A percentile compares a stretch with the other conserved stretches of the same genome.
Evolutionary conservation across 345 rosid genomes (phyloP).

Genomic region (Citrus reticulata): DNA sequence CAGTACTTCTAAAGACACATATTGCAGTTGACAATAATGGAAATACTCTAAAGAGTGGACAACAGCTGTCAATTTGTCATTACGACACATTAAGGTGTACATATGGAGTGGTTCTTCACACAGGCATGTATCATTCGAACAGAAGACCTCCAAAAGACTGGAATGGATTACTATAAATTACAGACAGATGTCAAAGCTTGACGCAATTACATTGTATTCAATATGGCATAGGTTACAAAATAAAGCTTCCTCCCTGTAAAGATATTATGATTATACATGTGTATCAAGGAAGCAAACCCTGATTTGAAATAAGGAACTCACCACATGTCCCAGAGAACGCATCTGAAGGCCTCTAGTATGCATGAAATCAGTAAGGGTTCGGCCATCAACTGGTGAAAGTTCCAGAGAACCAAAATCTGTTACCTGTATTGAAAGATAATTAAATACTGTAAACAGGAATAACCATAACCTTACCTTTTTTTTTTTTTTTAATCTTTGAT

Average conservation of each 20-base stretch:
- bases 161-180: background rate
- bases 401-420: slow-evolving; percentile 99
- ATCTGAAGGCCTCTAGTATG: slow-evolving; percentile 98
- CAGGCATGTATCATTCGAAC: background rate
- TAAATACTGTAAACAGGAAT: slow-evolving; percentile 11
- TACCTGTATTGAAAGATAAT: slow-evolving; percentile 51
- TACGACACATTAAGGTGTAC: background rate
- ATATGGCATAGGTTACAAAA: background rate
- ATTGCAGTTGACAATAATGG: background rate
- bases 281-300: slow-evolving; percentile 8
- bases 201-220: background rate
- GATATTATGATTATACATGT: background rate
- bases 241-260: background rate
- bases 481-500: too few relatives aligned
- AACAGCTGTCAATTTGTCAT: background rate
- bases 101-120: background rate
- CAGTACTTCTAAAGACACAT: background rate
- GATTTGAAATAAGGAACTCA: slow-evolving; percentile 40
- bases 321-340: slow-evolving; percentile 92
- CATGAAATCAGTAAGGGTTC: slow-evolving; percentile 98
- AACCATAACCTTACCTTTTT: slow-evolving; percentile 1
- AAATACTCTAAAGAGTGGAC: background rate
- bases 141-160: background rate
- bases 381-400: slow-evolving; percentile 98
- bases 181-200: background rate